Base-by-base conservation (phyloP, 108 stramenopile species). In the Asterionellopsis glacialis region DNA sequence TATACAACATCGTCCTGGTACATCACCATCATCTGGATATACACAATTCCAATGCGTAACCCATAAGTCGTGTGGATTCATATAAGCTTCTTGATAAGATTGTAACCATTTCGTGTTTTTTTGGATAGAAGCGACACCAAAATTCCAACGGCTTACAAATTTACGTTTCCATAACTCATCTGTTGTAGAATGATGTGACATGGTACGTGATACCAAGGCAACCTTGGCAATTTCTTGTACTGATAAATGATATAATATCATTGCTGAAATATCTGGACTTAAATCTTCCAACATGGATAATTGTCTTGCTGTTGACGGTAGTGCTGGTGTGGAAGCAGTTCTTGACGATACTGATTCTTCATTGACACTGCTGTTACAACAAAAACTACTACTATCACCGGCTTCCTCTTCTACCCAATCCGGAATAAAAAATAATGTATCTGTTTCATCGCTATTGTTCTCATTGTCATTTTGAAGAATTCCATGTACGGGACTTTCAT, bases 11-110 rank as follows among this genome's bases (percentile, higher is more conserved):
- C 80, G 70, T 9, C 74, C 80, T 25, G 77, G 68, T 39, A 51
- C 68, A 19, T 79, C 57, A 27, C 74, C 67, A 71, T 87, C 85
- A 9, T 60, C 59, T 0, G 85, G 82, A 51, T 65, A 61, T 43
- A 74, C 71, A 54, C 73, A 75, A 61, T 87, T 87, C 77, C 77
- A 81, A 72, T 87, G 85, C n/a, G 63, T 72, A 33, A 87, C 40
- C 85, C 85, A 87, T 27, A 87, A 57, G 66, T 83, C 82, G 55
- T 87, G 79, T 0, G 72, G 61, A 68, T 87, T 83, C 42, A 15
- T 23, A 50, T 81, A 69, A 18, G 85, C 82, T 49, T 73, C 54
- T 16, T 66, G 69, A 51, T 81, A 87, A 24, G 72, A 71, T 13
- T 27, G 55, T 27, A 54, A 81, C 76, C 79, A 87, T 49, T 81